phyloP scores from a whole-genome alignment of 305 asterid genomes.

The Solanum chacoense region DNA sequence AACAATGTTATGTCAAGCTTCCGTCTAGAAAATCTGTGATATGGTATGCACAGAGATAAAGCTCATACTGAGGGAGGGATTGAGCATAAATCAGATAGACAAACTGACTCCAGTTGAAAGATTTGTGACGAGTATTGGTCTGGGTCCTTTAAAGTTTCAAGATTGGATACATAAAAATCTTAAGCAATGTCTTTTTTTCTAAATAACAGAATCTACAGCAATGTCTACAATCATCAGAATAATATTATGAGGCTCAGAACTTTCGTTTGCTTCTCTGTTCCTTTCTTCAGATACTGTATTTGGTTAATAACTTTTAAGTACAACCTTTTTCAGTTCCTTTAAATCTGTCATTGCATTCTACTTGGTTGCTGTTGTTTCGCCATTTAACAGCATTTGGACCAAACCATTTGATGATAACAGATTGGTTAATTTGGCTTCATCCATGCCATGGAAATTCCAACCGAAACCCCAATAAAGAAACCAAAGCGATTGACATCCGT shows the following conservation, averaged over 20 bases:
- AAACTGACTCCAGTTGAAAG: neutral
- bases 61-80: neutral
- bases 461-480: slow-evolving; percentile 72
- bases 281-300: neutral
- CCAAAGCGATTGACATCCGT: slow-evolving; percentile 89
- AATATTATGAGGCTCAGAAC: neutral
- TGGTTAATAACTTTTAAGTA: neutral
- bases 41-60: neutral
- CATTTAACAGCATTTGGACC: neutral
- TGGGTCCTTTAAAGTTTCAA: neutral
- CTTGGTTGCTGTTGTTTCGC: neutral
- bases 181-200: neutral
- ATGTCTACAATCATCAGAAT: neutral
- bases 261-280: neutral
- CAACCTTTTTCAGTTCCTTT: neutral
- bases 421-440: neutral
- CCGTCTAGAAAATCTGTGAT: neutral
- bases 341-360: neutral
- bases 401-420: neutral
- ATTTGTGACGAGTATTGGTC: neutral
- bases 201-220: neutral
- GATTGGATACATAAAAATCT: neutral
- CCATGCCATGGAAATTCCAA: slow-evolving; percentile 57
- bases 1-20: neutral
- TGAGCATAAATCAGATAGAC: neutral